These are phyloP conservation scores for Paramecium pentaurelia DNA, from an alignment of 73 alveolate genomes.

Conservation along the genomic window DNA sequence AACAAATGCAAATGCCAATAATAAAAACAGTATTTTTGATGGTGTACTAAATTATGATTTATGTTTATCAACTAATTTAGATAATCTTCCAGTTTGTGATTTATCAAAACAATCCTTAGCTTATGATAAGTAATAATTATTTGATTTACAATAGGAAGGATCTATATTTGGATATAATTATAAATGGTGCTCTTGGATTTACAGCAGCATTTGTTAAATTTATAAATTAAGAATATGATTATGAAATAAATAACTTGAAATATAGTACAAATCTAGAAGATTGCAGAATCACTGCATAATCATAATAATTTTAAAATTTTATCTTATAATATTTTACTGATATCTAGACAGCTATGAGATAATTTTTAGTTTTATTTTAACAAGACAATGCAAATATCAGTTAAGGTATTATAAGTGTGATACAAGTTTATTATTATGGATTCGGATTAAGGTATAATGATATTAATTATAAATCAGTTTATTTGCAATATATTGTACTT, in stretches of 20 bases:
- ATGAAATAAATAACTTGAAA: neutral
- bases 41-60: neutral
- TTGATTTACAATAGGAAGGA: neutral
- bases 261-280: neutral
- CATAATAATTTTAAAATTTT: neutral
- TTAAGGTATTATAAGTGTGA: neutral
- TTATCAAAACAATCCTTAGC: neutral
- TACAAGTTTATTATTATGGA: neutral
- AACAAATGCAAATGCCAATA: neutral
- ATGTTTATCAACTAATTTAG: neutral
- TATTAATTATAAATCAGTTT: neutral
- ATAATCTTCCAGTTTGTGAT: neutral
- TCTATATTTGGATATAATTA: neutral
- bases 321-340: neutral
- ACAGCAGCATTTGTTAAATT: conserved; percentile 3
- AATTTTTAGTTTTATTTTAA: neutral
- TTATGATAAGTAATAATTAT: neutral
- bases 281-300: neutral
- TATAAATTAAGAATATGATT: neutral
- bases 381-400: neutral
- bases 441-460: neutral
- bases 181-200: conserved; percentile 1
- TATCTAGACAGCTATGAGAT: neutral
- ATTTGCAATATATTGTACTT: neutral
- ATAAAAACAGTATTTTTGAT: neutral